Base-by-base conservation (phyloP, 306 rosid species). In the Dalbergia oliveri region DNA sequence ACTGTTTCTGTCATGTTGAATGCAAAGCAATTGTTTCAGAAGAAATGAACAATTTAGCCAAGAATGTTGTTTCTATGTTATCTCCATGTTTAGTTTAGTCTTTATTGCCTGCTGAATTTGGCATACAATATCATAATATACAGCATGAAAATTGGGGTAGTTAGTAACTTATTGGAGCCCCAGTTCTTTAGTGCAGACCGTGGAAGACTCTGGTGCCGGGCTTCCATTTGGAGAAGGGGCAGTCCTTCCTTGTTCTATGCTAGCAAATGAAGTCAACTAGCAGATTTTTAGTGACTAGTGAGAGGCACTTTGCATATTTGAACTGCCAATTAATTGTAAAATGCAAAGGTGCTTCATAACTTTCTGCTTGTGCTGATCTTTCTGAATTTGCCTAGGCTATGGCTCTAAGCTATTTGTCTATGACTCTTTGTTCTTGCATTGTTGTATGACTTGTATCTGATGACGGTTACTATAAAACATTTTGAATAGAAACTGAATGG, bases 191-290 rank as follows among this genome's bases (percentile, higher is more conserved):
- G 89, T 92, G 70, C 94, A 92, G 51, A 10, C 9, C 3, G 51
- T 47, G 51, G 79, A 82, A 97, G 87, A 87, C 84, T 79, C 91
- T 0, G 91, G 84, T 19, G 85, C 3, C 87, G 75, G 98, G 23
- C 23, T 21, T 21, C 23, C 97, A 39, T 95, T 90, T 93, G 2
- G 97, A 91, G 88, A 95, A 89, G 88, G 81, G 81, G 69, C 95
- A 89, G 66, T 84, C 93, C 35, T 90, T 97, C 5, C 94, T 95
- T 58, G 94, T 87, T 82, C 88, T 94, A 3, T 21, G 23, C 23
- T 21, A 1, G 23, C 23, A 21, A 21, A 21, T 21, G 23, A 21
- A 21, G 23, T 21, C 1, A 21, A 21, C 23, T 21, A 21, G 23
- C 23, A 21, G 23, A 21, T 21, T 21, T 21, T 0, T 21, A 21